Base-by-base conservation (phyloP, 2,329 filamentous ascomycete species). In the Venturia nashicola region DNA sequence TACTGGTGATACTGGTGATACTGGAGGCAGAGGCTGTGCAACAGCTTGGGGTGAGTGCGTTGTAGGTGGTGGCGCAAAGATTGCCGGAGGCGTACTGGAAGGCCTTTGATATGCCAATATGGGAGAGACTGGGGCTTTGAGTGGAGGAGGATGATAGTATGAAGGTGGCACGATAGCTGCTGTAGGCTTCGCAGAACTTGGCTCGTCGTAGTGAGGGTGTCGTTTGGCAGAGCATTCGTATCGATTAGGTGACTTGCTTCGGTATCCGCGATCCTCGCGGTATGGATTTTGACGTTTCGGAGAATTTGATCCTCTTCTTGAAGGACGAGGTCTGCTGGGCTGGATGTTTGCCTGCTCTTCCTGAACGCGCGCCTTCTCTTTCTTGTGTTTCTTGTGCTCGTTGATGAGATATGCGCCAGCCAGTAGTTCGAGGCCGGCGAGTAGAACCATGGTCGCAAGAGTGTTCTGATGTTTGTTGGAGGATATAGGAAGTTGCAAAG, bases 401-500 rank as follows among this genome's bases (percentile, higher is more conserved):
- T 75, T 72, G 32, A 72, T 62, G 7, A 75, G 67, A 59, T 72
- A 72, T 39, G 72, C 73, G 48, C 71, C 73, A 39, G 71, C 71
- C 60, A 74, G 69, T 34, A 75, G 63, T 63, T 75, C 73, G 0
- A 75, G 70, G n/a, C 73, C 73, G n/a, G 73, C 73, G 40, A 75
- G 69, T 62, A 75, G 69, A 59, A 71, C 69, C 73, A 75, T 75
- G 39, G 46, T 64, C 32, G 36, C 23, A 23, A 12, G 18, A 62
- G 39, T 27, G 18, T 27, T 42, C 14, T 51, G 34, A 12, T 16
- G 6, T 27, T 55, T n/a, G 40, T 43, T 42, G 59, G 11, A 32
- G n/a, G 36, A n/a, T 14, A 14, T 5, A 34, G 59, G 16, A 40
- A 18, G 9, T 5, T 27, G 20, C n/a, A 34, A 39, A 3, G 36